Evolutionary conservation across 2,329 filamentous ascomycete genomes (phyloP).

Genomic region (Dothistroma pini): DNA sequence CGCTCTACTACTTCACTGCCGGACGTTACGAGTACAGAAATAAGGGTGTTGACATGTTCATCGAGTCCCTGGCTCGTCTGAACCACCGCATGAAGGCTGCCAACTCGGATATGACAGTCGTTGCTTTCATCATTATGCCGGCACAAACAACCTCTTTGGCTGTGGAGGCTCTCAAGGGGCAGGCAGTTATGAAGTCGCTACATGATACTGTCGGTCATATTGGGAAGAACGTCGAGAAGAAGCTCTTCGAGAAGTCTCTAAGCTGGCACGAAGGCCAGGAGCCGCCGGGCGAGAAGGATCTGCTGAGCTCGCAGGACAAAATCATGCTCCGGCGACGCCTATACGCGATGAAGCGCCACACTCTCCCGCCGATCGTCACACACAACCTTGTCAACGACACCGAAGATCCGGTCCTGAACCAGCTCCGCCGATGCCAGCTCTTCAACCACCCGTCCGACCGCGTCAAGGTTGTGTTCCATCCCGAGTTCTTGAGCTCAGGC

Average conservation of each 20-base stretch:
- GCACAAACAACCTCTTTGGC: slow-evolving; percentile 93
- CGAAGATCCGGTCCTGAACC: slow-evolving; percentile 92
- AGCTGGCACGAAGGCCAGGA: slow-evolving; percentile 94
- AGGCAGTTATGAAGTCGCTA: slow-evolving; percentile 95
- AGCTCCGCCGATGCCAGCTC: slow-evolving; percentile 90
- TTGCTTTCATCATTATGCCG: slow-evolving; percentile 98
- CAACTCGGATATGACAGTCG: slow-evolving; percentile 87
- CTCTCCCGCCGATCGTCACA: slow-evolving; percentile 89
- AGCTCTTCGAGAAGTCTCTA: slow-evolving; percentile 90
- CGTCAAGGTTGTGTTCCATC: slow-evolving; percentile 97
- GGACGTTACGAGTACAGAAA: slow-evolving; percentile 97
- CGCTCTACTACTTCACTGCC: slow-evolving; percentile 94
- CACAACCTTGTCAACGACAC: slow-evolving; percentile 97
- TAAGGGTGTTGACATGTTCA: slow-evolving; percentile 99
- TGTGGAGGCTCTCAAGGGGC: slow-evolving; percentile 91
- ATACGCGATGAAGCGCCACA: slow-evolving; percentile 93
- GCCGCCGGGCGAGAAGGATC: slow-evolving; percentile 92
- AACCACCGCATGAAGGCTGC: slow-evolving; percentile 86
- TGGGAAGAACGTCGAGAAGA: slow-evolving; percentile 84
- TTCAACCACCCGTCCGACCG: slow-evolving; percentile 95
- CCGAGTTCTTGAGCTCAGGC: slow-evolving; percentile 92
- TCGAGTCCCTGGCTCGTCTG: slow-evolving; percentile 88
- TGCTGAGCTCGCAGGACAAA: slow-evolving; percentile 87
- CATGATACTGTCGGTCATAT: slow-evolving; percentile 91
- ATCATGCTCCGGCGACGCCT: slow-evolving; percentile 85